Base-by-base conservation (phyloP, 805 yeast species). In the Wickerhamiella galacta region DNA sequence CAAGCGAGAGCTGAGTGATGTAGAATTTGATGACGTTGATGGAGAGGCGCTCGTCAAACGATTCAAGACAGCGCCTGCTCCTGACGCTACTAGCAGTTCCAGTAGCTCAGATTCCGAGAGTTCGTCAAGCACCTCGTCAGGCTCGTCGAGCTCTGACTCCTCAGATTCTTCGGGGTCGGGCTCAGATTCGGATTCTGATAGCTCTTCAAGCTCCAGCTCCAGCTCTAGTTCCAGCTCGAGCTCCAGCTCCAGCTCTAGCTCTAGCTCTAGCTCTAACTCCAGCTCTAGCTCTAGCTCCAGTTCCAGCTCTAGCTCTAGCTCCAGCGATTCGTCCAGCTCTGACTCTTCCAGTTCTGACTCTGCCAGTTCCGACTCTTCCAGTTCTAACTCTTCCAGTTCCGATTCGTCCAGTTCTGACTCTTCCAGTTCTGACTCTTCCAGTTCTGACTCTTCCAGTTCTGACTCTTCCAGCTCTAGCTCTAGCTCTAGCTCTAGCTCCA, bases 121-220 rank as follows among this genome's bases (percentile, higher is more conserved):
- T 16, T 37, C 32, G 7, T 34, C 40, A 12, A 12, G 14, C 29
- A 24, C 39, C 6, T 20, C 28, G 17, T 28, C 35, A 5, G 35
- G 20, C 19, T 28, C 35, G 17, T 30, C 31, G 16, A 40, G 48
- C 15, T 32, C 35, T 26, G 47, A 57, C 15, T 49, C 44, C 22
- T 42, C 52, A 4, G 47, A 39, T 28, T 50, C 58, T 6, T 45
- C 35, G 19, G 31, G 20, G 4, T 37, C 45, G 20, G 33, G 37
- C 16, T 37, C 38, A n/a, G 26, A 35, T 15, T 12, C 30, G 28
- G 18, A 30, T 16, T 18, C 27, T 16, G 28, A n/a, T 5, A 20
- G 24, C 12, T 11, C n/a, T n/a, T 21, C 26, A 10, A 23, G 26
- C 32, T 37, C 47, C 16, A 36, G 44, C 32, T 42, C 49, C 19